phyloP scores from a whole-genome alignment of 2,329 filamentous ascomycete genomes.

The Bipolaris oryzae region DNA sequence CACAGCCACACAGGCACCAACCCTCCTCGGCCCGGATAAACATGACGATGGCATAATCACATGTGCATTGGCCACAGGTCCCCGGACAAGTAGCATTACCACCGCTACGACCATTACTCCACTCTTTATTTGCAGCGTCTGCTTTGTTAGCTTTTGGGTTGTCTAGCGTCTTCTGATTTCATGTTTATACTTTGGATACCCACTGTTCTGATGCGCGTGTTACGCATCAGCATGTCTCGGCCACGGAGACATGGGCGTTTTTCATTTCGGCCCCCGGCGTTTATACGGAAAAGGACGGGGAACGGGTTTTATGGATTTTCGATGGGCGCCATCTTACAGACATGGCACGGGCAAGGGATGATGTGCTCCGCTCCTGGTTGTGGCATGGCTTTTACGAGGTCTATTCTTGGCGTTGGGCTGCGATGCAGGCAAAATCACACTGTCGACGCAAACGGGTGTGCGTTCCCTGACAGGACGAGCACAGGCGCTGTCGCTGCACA shows the following conservation, averaged over 20 bases:
- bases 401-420: conserved; percentile 17
- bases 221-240: conserved; percentile 10
- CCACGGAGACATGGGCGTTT: conserved; percentile 17
- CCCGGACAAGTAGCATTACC: neutral
- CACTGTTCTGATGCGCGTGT: conserved; percentile 24
- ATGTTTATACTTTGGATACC: conserved; percentile 31
- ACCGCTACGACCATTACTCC: conserved; percentile 11
- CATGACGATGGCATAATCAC: conserved; percentile 13
- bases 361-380: conserved; percentile 7
- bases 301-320: neutral
- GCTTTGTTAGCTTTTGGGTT: neutral
- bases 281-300: conserved; percentile 23
- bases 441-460: conserved; percentile 5
- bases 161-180: conserved; percentile 9
- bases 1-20: conserved; percentile 17
- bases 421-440: conserved; percentile 7
- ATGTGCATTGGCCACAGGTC: conserved; percentile 4
- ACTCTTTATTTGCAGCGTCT: conserved; percentile 12
- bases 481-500: conserved; percentile 1
- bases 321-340: conserved; percentile 2
- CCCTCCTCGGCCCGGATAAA: conserved; percentile 20
- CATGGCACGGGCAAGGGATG: conserved; percentile 8
- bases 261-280: conserved; percentile 24
- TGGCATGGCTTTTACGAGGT: neutral
- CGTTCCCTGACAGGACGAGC: neutral